Base-by-base conservation (phyloP, 140 eudicot genomes). In the Oenanthe javanica region DNA sequence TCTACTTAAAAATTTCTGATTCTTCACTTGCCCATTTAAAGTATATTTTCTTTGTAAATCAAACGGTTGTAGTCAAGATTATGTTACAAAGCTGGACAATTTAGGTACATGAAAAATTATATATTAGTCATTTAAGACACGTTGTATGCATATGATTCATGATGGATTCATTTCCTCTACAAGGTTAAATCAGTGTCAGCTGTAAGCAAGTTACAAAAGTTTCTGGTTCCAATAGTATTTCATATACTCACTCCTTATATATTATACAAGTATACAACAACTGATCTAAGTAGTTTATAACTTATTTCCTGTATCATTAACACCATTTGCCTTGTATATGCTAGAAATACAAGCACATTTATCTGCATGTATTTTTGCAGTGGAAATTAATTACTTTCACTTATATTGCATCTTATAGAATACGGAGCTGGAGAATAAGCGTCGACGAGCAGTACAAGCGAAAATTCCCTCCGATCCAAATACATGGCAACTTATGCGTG, bases 401-500 rank as follows among this genome's bases (percentile, higher is more conserved):
- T 61, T 40, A 42, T 45, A 45, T 83, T 84, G 75, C 61, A 16
- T 74, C 55, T 72, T 81, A 47, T 81, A 90, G 92, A 90, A 88
- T 85, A 81, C 84, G 42, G 92, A 90, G 81, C 80, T 90, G 89
- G 90, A 90, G 55, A 89, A 87, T 54, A 89, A 79, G 69, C 87
- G 90, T 1, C 89, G 92, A 36, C 88, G 84, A 85, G 76, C 92
- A 13, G 86, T 88, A 3, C 92, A 90, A 84, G 87, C 92, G 52
- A 72, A 86, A 79, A 79, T 90, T 38, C 94, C 91, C 11, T 88
- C 89, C 6, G 94, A 90, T 79, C 94, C 90, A 67, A 90, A 90
- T 81, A 80, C 87, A 7, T 90, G 92, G 92, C 89, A 86, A 27
- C 91, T 86, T 79, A 90, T 90, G 82, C 90, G 94, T 19, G 94